A percentile compares a stretch with the other conserved stretches of the same genome.
Conservation (phyloP, 116 monocot species). For the Phalaenopsis hybrid region DNA sequence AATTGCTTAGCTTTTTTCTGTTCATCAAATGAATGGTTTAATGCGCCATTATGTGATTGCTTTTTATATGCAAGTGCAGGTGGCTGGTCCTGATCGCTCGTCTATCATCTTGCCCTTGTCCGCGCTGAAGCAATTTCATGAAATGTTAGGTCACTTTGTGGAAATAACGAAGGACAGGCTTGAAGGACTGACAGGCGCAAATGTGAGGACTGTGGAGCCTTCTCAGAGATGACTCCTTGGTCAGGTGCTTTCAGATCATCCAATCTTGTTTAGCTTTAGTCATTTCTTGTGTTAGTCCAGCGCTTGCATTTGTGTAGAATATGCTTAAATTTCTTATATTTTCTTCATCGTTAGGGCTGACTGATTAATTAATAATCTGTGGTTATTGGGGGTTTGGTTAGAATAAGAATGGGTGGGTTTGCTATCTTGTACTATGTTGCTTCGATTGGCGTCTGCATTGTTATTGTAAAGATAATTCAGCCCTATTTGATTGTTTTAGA, state of each 20-base stretch:
- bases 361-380: slow-evolving; percentile 3
- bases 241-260: not conserved
- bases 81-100: slow-evolving; percentile 53
- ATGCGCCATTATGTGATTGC: not conserved
- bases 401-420: not conserved
- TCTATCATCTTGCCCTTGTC: slow-evolving; percentile 55
- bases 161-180: slow-evolving; percentile 50
- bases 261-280: not conserved
- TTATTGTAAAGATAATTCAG: slow-evolving; percentile 4
- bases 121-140: slow-evolving; percentile 46
- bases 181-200: slow-evolving; percentile 25
- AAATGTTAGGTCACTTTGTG: slow-evolving; percentile 57
- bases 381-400: not conserved
- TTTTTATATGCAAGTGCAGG: slow-evolving; percentile 14
- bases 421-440: not conserved
- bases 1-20: too few species aligned
- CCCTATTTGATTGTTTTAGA: not conserved
- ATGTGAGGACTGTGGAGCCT: slow-evolving; percentile 29
- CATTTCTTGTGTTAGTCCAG: slow-evolving; percentile 5
- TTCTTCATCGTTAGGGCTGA: slow-evolving; percentile 1
- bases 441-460: not conserved
- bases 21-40: not conserved
- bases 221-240: slow-evolving; percentile 25
- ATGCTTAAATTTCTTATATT: slow-evolving; percentile 2
- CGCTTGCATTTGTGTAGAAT: not conserved